Percentiles rank a stretch among this genome's conserved stretches.
phyloP scores from a whole-genome alignment of 2,329 filamentous ascomycete genomes.

The Ceratocystiopsis sp. region DNA sequence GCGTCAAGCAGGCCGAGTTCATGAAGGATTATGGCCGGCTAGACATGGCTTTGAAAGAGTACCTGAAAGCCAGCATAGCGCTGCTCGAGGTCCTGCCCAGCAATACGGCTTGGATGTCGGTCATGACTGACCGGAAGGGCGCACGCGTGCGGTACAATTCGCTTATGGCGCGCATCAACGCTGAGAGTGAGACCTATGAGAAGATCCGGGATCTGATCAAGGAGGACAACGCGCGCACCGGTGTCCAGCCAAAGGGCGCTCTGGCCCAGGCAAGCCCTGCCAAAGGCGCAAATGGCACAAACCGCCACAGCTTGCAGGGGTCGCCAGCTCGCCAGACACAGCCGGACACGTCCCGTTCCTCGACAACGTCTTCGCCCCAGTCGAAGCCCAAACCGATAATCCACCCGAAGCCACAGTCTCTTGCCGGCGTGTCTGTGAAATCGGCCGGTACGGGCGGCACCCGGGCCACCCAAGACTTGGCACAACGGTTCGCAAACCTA shows the following conservation, averaged over 20 bases:
- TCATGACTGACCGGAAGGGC: conserved; percentile 37
- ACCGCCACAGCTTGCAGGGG: too few relatives aligned
- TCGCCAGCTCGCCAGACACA: too few relatives aligned
- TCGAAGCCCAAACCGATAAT: conserved; percentile 27
- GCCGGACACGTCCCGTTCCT: too few relatives aligned
- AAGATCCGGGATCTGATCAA: conserved; percentile 42
- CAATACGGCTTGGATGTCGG: conserved; percentile 55
- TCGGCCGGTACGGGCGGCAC: conserved; percentile 15
- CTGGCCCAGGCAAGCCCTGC: not conserved
- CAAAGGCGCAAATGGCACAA: not conserved
- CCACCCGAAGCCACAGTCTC: conserved; percentile 49
- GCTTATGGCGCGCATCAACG: conserved; percentile 32
- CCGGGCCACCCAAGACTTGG: conserved; percentile 29
- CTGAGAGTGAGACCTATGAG: conserved; percentile 32
- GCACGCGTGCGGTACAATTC: conserved; percentile 29
- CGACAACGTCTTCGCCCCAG: not conserved
- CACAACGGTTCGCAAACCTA: conserved; percentile 39
- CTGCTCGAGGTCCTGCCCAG: conserved; percentile 58
- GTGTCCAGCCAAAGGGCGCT: conserved; percentile 28
- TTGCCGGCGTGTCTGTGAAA: conserved; percentile 43
- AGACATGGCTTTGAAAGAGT: conserved; percentile 68
- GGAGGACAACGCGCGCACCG: conserved; percentile 44
- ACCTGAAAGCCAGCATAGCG: conserved; percentile 66
- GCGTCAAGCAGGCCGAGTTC: conserved; percentile 42
- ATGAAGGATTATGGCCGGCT: conserved; percentile 46